A percentile compares a stretch with the other conserved stretches of the same genome.
These are phyloP conservation scores for Penicillium subrubescens DNA, from an alignment of 495 filamentous ascomycete species.

Conservation along the genomic window DNA sequence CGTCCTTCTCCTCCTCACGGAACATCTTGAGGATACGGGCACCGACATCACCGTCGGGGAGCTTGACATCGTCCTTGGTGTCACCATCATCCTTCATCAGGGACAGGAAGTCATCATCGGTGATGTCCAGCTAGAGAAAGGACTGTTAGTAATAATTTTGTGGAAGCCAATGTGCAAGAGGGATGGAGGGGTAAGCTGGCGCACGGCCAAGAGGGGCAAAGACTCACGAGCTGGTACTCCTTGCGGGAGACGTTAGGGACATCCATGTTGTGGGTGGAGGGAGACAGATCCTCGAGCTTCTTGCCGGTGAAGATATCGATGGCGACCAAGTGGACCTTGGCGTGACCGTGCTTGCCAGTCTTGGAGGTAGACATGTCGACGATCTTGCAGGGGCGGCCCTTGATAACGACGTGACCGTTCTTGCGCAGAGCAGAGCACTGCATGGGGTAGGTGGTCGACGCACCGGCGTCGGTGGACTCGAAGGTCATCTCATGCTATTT, in stretches of 20 bases:
- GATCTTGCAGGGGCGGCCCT: conserved; percentile 98
- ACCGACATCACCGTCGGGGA: conserved; percentile 86
- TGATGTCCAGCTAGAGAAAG: conserved; percentile 70
- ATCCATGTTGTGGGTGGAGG: conserved; percentile 99
- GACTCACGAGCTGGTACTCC: conserved; percentile 91
- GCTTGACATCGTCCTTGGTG: conserved; percentile 92
- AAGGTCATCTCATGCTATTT: conserved; percentile 85
- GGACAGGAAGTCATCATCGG: conserved; percentile 87
- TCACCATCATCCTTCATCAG: conserved; percentile 80
- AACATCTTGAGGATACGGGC: conserved; percentile 78
- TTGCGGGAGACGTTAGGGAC: conserved; percentile 87
- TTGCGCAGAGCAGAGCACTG: conserved; percentile 99
- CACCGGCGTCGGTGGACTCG: conserved; percentile 89
- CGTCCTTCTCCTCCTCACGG: conserved; percentile 73
- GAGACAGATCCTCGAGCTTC: conserved; percentile 99
- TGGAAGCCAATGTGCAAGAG: neutral
- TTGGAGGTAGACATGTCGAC: conserved; percentile 99
- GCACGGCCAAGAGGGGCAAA: neutral
- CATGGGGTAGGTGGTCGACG: conserved; percentile 92
- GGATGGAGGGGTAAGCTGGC: neutral
- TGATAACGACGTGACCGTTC: conserved; percentile 98
- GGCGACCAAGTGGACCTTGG: conserved; percentile 97
- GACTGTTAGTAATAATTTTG: neutral
- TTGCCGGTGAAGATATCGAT: conserved; percentile 99
- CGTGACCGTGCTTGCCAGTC: conserved; percentile 99